Conservation (phyloP, 2,329 filamentous ascomycete species). For the Fusarium ambrosium region DNA sequence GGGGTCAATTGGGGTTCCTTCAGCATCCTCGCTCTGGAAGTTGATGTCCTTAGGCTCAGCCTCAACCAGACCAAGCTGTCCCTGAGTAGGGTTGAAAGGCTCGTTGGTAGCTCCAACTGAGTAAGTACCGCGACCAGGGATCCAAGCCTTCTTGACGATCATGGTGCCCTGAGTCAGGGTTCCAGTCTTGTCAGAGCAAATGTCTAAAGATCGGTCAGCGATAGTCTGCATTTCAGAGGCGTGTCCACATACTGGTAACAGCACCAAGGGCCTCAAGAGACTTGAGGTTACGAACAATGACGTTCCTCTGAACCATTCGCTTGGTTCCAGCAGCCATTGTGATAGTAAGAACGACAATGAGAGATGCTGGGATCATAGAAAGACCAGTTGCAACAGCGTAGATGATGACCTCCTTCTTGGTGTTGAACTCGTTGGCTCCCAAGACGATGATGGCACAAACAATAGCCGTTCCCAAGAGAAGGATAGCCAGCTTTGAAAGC, state of each 20-base stretch:
- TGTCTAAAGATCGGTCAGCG: slow-evolving; percentile 50
- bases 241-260: slow-evolving; percentile 58
- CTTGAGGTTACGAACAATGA: slow-evolving; percentile 66
- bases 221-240: not conserved
- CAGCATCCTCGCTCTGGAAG: slow-evolving; percentile 43
- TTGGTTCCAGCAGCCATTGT: slow-evolving; percentile 69
- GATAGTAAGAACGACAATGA: slow-evolving; percentile 68
- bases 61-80: slow-evolving; percentile 58
- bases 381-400: slow-evolving; percentile 62
- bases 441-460: slow-evolving; percentile 79
- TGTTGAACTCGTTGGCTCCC: slow-evolving; percentile 70
- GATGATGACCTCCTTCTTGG: slow-evolving; percentile 70
- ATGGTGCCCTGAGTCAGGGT: slow-evolving; percentile 68
- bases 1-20: slow-evolving; percentile 46
- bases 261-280: slow-evolving; percentile 70
- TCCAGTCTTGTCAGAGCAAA: slow-evolving; percentile 71
- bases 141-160: slow-evolving; percentile 66
- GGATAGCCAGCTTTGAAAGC: slow-evolving; percentile 74
- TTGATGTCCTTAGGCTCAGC: slow-evolving; percentile 54
- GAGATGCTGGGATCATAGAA: slow-evolving; percentile 64
- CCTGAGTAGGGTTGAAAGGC: slow-evolving; percentile 69
- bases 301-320: slow-evolving; percentile 65
- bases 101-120: slow-evolving; percentile 64
- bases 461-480: slow-evolving; percentile 76
- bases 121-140: slow-evolving; percentile 63